Evolutionary conservation across 2,329 filamentous ascomycete genomes (phyloP).

Genomic region (Ascochyta koolunga): DNA sequence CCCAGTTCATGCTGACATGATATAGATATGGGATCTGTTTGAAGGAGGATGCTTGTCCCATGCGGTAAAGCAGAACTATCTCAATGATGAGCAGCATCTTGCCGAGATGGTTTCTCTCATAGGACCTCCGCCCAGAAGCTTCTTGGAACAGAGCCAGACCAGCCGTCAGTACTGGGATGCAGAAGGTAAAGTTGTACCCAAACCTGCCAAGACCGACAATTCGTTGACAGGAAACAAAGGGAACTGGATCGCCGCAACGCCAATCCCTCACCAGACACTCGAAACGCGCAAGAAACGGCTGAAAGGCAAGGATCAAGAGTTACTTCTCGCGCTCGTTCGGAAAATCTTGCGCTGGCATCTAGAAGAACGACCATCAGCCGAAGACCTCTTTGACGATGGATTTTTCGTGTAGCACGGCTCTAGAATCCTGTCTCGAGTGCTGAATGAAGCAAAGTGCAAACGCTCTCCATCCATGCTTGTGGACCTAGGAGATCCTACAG

Average conservation of each 20-base stretch:
- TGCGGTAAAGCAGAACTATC: background rate
- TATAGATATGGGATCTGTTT: background rate
- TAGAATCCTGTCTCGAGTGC: background rate
- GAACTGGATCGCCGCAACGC: background rate
- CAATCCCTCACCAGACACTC: background rate
- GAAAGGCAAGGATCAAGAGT: background rate
- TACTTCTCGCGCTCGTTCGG: background rate
- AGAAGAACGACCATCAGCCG: background rate
- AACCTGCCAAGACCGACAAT: too few species aligned
- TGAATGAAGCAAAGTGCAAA: too few species aligned
- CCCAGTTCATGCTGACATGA: background rate
- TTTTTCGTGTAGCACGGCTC: background rate
- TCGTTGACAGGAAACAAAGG: background rate
- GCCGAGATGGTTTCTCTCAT: background rate
- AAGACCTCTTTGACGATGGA: background rate
- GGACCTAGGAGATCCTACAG: too few species aligned
- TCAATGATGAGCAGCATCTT: conserved; percentile 1
- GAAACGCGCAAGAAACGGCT: background rate
- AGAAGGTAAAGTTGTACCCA: too few species aligned
- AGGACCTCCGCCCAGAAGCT: background rate
- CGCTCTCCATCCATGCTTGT: too few species aligned
- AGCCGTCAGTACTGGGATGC: too few species aligned
- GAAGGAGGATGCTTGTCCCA: background rate
- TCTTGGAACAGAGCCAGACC: background rate
- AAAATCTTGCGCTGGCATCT: background rate